These are phyloP conservation scores for Microbotryum silenes-acaulis DNA, from an alignment of 1,284 basidiomycete species.

Conservation along the genomic window DNA sequence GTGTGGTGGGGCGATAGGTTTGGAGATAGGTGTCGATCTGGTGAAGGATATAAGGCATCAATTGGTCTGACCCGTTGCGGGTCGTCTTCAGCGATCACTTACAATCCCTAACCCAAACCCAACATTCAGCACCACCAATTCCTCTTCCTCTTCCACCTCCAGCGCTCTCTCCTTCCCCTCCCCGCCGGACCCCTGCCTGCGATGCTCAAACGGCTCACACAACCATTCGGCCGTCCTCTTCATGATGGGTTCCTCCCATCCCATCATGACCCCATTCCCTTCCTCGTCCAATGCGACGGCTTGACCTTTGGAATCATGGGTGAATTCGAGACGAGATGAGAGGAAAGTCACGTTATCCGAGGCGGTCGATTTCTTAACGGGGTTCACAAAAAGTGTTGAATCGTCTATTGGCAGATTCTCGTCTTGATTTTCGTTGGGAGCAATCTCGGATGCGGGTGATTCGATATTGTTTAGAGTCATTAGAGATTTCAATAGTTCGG, in stretches of 20 bases:
- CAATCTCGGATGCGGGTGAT: not conserved
- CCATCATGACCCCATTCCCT: conserved; percentile 77
- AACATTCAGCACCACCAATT: conserved; percentile 72
- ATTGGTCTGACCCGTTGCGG: no score
- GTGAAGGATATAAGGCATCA: not conserved
- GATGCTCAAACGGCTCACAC: conserved; percentile 50
- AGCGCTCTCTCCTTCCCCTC: conserved; percentile 1
- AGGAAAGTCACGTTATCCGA: conserved; percentile 72
- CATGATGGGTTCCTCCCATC: conserved; percentile 83
- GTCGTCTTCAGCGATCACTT: conserved; percentile 37
- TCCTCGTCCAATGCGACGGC: conserved; percentile 63
- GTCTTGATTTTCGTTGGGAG: conserved; percentile 19
- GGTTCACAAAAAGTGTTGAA: no score
- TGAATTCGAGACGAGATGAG: conserved; percentile 60
- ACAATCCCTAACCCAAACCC: conserved; percentile 95
- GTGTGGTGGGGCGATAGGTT: conserved; percentile 49
- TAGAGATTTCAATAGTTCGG: conserved; percentile 43
- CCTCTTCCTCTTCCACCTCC: conserved; percentile 35
- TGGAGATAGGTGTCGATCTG: conserved; percentile 29
- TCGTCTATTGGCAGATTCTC: conserved; percentile 13
- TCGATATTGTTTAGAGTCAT: conserved; percentile 3
- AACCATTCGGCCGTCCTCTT: conserved; percentile 58
- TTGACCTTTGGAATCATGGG: conserved; percentile 63
- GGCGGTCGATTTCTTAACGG: conserved; percentile 47
- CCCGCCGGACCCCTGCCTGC: conserved; percentile 20